Evolutionary conservation across 139 green algal genomes (phyloP), one percentile per base, ranked within the genome.

Genomic region (Cymbomonas tetramitiformis): DNA sequence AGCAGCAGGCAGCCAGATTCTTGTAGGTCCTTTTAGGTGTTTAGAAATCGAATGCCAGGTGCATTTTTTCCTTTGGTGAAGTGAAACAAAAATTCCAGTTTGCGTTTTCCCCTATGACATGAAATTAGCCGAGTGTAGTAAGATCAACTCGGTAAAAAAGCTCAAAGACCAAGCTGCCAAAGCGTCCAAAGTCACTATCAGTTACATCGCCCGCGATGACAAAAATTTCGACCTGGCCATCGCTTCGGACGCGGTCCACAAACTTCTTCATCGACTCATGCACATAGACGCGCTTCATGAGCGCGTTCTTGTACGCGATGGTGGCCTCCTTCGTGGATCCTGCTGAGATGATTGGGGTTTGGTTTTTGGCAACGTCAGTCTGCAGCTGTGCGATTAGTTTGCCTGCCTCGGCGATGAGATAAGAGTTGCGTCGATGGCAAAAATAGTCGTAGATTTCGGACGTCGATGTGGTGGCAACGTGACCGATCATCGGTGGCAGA

Each of bases 201-300:
- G 12, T 15, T 12, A 44, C 36, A 6, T 43, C 10, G 26, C 47
- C 47, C 4, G 7, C 5, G 5, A 56, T 36, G 18, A 56, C 47
- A 28, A n/a, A 15, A 25, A 56, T 4, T 28, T 56, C 47, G 19
- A 56, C 47, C 7, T 5, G 25, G 28, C 51, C 51, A 33, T 58
- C 51, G 18, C 3, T 19, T 15, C 7, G 25, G 5, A 9, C 25
- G 28, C 9, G 4, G n/a, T 46, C 26, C 8, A 58, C 46, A 19
- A 58, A 58, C 51, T 58, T 58, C 19, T 19, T 19, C 51, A 58
- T 58, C 31, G 15, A 32, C 51, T 58, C 51, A 19, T 58, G 51
- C 29, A 58, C 28, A 33, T 46, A 58, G 4, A 58, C 30, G 15
- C 4, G 44, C 51, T 58, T 58, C 51, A 58, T 58, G 31, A 58